Base-by-base conservation (phyloP, 441 rosid genomes). In the Populus hybrid region DNA sequence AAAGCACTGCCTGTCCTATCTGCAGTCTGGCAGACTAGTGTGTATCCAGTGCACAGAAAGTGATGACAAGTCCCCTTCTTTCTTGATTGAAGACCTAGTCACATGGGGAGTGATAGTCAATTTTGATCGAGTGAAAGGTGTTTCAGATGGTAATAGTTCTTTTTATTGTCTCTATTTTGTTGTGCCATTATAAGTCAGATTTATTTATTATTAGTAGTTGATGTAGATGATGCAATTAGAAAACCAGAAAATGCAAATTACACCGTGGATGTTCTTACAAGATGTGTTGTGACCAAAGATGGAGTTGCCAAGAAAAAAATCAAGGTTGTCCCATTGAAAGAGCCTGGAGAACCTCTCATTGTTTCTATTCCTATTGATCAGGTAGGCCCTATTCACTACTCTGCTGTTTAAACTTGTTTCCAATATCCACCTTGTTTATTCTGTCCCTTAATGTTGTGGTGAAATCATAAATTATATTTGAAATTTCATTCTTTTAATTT, bases 31-130 rank as follows among this genome's bases (percentile, higher is more conserved):
- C 79, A 90, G 99, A 85, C 88, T 92, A 71, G 86, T 94, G 38
- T 89, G 87, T 76, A 82, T 96, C 10, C 85, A 85, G 23, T 93
- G 92, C 85, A 77, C 86, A 56, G 83, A 73, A 74, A 84, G 76
- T 84, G 93, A 90, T 76, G 90, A 88, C 73, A 84, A 85, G 74
- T 78, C 89, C 29, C 84, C 86, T 31, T 87, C 95, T 76, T 91
- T 93, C 88, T 90, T 88, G 69, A 80, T 87, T 53, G 94, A 90
- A 84, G 97, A 93, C 56, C 82, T 80, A 36, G 88, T 86, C 31
- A 83, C 99, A 5, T 96, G 99, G 98, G 99, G 98, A 74, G 90
- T 96, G 59, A 78, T 94, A 72, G 80, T 93, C 87, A 90, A 90
- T 79, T 96, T 96, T 74, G 87, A 86, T 79, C 88, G 89, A 83